phyloP scores from a whole-genome alignment of 495 filamentous ascomycete species.

The Penicillium verhagenii region DNA sequence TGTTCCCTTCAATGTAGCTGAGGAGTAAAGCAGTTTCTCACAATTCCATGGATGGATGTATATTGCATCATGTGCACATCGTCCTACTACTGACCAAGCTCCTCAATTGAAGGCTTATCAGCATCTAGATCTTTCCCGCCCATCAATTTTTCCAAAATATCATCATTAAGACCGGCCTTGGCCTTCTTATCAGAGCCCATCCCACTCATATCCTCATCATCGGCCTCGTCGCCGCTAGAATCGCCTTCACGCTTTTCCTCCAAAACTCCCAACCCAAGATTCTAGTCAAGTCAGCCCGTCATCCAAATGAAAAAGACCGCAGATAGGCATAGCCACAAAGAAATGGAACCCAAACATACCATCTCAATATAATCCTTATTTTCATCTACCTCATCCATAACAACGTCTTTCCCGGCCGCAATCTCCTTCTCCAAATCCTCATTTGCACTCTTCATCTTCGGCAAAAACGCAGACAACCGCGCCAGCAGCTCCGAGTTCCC shows the following conservation, averaged over 20 bases:
- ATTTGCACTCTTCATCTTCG: slow-evolving; percentile 49
- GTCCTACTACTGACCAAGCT: slow-evolving; percentile 28
- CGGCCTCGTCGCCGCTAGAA: slow-evolving; percentile 16
- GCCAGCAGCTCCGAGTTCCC: slow-evolving; percentile 33
- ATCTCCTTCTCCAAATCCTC: slow-evolving; percentile 44
- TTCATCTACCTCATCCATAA: slow-evolving; percentile 37
- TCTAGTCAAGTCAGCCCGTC: slow-evolving; percentile 26
- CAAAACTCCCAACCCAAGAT: slow-evolving; percentile 53
- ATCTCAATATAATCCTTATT: slow-evolving; percentile 53
- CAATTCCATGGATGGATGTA: background rate
- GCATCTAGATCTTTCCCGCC: slow-evolving; percentile 30
- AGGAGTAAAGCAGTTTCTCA: background rate
- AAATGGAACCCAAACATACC: slow-evolving; percentile 27
- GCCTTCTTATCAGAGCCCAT: slow-evolving; percentile 4
- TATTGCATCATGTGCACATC: background rate
- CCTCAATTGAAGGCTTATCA: slow-evolving; percentile 45
- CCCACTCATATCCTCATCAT: slow-evolving; percentile 12
- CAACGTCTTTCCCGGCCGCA: slow-evolving; percentile 35
- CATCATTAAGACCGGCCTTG: slow-evolving; percentile 25
- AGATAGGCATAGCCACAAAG: background rate
- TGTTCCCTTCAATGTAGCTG: background rate
- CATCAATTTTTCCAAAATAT: slow-evolving; percentile 43
- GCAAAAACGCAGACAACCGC: slow-evolving; percentile 45
- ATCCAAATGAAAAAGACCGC: background rate
- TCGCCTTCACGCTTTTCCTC: slow-evolving; percentile 41